Conservation (phyloP, 768 basidiomycete genomes). For the Kwoniella newhampshirensis region DNA sequence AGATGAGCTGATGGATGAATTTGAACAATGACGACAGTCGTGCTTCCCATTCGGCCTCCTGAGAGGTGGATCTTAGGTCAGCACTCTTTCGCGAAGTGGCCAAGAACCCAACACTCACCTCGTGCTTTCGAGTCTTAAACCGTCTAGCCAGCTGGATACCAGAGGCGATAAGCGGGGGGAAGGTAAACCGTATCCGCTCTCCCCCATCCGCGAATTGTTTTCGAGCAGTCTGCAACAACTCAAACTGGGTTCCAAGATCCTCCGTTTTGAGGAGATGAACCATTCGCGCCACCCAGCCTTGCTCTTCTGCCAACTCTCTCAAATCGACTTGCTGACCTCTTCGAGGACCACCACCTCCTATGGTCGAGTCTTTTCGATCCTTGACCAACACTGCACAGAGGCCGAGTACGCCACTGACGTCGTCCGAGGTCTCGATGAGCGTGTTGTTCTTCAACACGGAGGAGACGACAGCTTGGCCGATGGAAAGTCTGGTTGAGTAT, state of each 20-base stretch:
- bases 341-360: slow-evolving; percentile 58
- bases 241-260: slow-evolving; percentile 81
- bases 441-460: slow-evolving; percentile 97
- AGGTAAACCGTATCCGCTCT: slow-evolving; percentile 93
- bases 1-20: slow-evolving; percentile 88
- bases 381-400: slow-evolving; percentile 88
- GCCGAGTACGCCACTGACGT: slow-evolving; percentile 89
- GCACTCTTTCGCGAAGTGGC: too few relatives aligned
- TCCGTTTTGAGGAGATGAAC: slow-evolving; percentile 91
- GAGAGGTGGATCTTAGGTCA: neutral
- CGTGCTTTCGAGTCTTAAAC: slow-evolving; percentile 77
- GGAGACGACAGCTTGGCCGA: slow-evolving; percentile 91
- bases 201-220: slow-evolving; percentile 81
- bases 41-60: slow-evolving; percentile 84
- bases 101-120: slow-evolving; percentile 17
- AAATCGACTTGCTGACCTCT: slow-evolving; percentile 61
- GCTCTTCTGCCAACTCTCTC: slow-evolving; percentile 95
- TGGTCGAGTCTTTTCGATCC: slow-evolving; percentile 62
- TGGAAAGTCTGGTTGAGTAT: slow-evolving; percentile 83
- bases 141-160: slow-evolving; percentile 88
- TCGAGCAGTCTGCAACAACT: slow-evolving; percentile 89
- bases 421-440: slow-evolving; percentile 85
- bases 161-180: slow-evolving; percentile 91
- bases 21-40: slow-evolving; percentile 88
- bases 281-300: slow-evolving; percentile 98